A percentile compares a stretch with the other conserved stretches of the same genome.
phyloP scores from a whole-genome alignment of 2,329 filamentous ascomycete genomes.

The Leptographium galeiforme region DNA sequence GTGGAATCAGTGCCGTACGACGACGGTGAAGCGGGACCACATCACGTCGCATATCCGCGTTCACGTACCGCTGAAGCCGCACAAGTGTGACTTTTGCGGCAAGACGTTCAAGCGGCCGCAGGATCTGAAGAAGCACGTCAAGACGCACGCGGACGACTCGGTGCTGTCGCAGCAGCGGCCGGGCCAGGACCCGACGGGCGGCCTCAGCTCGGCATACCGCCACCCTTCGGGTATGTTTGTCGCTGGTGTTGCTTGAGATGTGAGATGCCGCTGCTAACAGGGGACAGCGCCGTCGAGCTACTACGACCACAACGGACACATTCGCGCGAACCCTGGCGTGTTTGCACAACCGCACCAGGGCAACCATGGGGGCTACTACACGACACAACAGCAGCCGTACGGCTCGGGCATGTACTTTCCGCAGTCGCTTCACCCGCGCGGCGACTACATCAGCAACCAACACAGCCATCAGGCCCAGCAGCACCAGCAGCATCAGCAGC shows the following conservation, averaged over 20 bases:
- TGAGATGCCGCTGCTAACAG: not conserved
- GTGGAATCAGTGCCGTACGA: constrained; percentile 92
- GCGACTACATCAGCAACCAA: constrained; percentile 41
- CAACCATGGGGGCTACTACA: constrained; percentile 46
- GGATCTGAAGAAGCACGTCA: constrained; percentile 98
- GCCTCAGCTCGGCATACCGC: constrained; percentile 36
- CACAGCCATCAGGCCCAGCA: constrained; percentile 29
- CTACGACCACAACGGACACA: constrained; percentile 53
- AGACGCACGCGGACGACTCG: constrained; percentile 94
- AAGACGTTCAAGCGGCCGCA: constrained; percentile 99
- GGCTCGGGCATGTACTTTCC: constrained; percentile 65
- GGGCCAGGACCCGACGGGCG: constrained; percentile 36
- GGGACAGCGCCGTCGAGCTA: constrained; percentile 38
- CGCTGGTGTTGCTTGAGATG: too few species aligned
- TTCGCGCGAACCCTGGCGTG: constrained; percentile 40
- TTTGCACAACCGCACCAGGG: constrained; percentile 43
- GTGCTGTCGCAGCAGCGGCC: constrained; percentile 42
- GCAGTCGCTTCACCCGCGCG: constrained; percentile 38
- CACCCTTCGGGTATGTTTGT: constrained; percentile 38
- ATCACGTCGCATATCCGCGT: constrained; percentile 98
- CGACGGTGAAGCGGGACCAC: constrained; percentile 96
- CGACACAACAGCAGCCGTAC: constrained; percentile 32
- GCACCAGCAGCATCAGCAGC: not conserved
- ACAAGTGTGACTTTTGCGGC: constrained; percentile 97
- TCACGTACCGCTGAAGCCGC: constrained; percentile 95